A percentile compares a stretch with the other conserved stretches of the same genome.
Conservation (phyloP, 176 grass and related monocot species). For the Bolboschoenus planiculmis region DNA sequence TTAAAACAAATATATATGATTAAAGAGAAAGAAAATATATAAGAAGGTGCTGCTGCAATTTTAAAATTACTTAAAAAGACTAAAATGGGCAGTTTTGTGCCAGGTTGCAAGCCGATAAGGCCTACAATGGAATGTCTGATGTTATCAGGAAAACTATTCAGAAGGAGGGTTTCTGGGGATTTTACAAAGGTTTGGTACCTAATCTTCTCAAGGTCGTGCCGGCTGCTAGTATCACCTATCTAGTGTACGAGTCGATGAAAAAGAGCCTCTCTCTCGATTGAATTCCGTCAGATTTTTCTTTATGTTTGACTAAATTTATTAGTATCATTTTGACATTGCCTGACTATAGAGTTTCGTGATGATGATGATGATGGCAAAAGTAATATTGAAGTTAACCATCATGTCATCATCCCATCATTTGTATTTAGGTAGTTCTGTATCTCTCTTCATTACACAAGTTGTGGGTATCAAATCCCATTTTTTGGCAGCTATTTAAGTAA, state of each 20-base stretch:
- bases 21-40: not conserved
- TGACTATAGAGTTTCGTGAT: conserved; percentile 25
- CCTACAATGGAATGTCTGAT: conserved; percentile 75
- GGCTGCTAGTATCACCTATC: conserved; percentile 85
- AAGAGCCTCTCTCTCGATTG: conserved; percentile 68
- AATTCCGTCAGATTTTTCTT: conserved; percentile 22
- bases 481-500: conserved; percentile 20
- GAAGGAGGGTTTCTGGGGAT: conserved; percentile 52
- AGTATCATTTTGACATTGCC: conserved; percentile 14
- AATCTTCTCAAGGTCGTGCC: conserved; percentile 90
- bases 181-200: conserved; percentile 77
- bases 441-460: conserved; percentile 9
- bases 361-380: conserved; percentile 5
- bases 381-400: not conserved
- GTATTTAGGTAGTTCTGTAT: conserved; percentile 20
- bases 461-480: conserved; percentile 6
- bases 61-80: not conserved
- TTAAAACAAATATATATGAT: not conserved
- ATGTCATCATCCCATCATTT: conserved; percentile 19
- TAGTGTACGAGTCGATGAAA: conserved; percentile 88
- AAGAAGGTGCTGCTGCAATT: not conserved
- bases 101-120: conserved; percentile 63
- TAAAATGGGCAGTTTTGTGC: conserved; percentile 10
- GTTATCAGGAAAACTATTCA: conserved; percentile 53
- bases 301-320: conserved; percentile 2